Percentiles rank a stretch among this genome's conserved stretches.
phyloP scores from a whole-genome alignment of 345 rosid genomes.

The Atalantia buxifolia region DNA sequence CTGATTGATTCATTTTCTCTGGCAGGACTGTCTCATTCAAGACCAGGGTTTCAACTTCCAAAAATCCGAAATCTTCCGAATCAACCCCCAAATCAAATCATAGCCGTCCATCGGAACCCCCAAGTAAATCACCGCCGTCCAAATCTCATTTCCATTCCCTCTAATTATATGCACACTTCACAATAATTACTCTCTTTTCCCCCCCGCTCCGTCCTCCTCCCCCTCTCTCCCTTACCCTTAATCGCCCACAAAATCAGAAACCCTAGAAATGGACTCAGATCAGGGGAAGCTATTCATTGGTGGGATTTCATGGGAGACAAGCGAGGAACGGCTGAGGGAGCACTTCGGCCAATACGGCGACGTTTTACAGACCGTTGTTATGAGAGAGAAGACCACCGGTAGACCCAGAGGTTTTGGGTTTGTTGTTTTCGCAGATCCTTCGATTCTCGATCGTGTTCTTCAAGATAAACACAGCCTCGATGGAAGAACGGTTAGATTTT shows the following conservation, averaged over 20 bases:
- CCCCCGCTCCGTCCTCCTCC: background rate
- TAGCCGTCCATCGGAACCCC: slow-evolving; percentile 14
- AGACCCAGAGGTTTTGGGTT: slow-evolving; percentile 87
- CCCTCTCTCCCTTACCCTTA: background rate
- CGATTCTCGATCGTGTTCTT: slow-evolving; percentile 63
- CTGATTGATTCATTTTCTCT: background rate
- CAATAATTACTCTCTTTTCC: background rate
- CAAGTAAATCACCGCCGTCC: slow-evolving; percentile 23
- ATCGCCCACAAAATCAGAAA: slow-evolving; percentile 2
- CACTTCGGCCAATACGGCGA: slow-evolving; percentile 71
- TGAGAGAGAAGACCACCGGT: slow-evolving; percentile 72
- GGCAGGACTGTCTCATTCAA: background rate
- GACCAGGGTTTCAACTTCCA: background rate
- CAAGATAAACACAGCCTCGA: slow-evolving; percentile 73
- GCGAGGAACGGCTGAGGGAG: slow-evolving; percentile 63
- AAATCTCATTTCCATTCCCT: slow-evolving; percentile 2
- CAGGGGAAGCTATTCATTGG: slow-evolving; percentile 90
- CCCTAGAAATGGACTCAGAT: slow-evolving; percentile 69
- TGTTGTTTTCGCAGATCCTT: slow-evolving; percentile 74
- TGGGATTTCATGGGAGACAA: slow-evolving; percentile 94
- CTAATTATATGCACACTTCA: background rate
- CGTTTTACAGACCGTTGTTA: slow-evolving; percentile 60
- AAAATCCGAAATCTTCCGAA: background rate
- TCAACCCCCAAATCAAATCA: background rate
- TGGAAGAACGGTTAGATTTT: slow-evolving; percentile 63